These are phyloP conservation scores for Misopates orontium DNA, from an alignment of 257 asterid genomes.

Conservation along the genomic window DNA sequence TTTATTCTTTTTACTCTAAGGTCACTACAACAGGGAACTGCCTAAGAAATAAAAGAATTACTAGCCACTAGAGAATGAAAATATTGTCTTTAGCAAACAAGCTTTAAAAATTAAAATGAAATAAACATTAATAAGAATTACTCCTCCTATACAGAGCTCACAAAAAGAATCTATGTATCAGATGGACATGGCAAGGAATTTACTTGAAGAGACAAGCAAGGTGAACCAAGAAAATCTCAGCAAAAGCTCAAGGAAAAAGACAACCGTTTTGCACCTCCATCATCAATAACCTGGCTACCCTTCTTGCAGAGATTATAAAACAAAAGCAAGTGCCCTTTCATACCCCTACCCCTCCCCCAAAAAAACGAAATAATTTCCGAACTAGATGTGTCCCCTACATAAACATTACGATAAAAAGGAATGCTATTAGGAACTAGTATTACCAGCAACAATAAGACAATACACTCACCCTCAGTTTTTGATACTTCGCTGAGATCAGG, in stretches of 20 bases:
- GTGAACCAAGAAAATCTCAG: background rate
- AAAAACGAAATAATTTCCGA: constrained; percentile 15
- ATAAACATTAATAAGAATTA: too few relatives aligned
- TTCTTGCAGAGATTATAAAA: background rate
- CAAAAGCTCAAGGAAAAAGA: background rate
- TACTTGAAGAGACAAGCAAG: background rate
- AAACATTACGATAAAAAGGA: background rate
- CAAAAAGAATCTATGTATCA: background rate
- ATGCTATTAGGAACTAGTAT: constrained; percentile 15
- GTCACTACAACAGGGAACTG: too few relatives aligned
- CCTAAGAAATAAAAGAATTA: too few relatives aligned
- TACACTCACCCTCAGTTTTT: constrained; percentile 68
- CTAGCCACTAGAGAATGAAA: background rate
- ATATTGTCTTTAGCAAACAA: too few relatives aligned
- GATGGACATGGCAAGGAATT: background rate
- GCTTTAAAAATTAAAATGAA: too few relatives aligned
- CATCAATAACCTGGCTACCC: background rate
- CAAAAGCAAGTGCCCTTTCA: background rate
- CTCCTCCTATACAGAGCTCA: background rate
- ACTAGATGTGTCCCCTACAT: constrained; percentile 15
- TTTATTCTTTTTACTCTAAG: too few relatives aligned
- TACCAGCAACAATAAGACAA: constrained; percentile 24
- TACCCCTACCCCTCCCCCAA: constrained; percentile 17
- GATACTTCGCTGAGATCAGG: constrained; percentile 43
- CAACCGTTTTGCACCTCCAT: background rate